phyloP scores from a whole-genome alignment of 768 basidiomycete species.

The Rhizopogon rudus region DNA sequence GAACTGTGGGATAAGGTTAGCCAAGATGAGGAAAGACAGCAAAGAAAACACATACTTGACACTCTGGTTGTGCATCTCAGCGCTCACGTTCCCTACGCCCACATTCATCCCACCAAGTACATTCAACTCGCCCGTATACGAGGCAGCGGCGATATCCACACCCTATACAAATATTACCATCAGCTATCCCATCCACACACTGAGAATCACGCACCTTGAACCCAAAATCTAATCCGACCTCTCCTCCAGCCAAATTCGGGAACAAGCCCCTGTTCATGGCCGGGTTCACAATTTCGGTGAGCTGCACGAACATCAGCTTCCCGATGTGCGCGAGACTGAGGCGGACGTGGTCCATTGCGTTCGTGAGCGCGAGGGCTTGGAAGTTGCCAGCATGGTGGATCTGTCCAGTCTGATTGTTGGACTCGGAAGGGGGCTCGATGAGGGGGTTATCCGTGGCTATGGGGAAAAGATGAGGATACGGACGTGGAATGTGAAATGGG shows the following conservation, averaged over 20 bases:
- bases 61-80: slow-evolving; percentile 91
- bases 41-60: slow-evolving; percentile 60
- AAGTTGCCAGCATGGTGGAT: slow-evolving; percentile 87
- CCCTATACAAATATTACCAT: slow-evolving; percentile 32
- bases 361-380: slow-evolving; percentile 83
- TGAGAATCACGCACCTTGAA: slow-evolving; percentile 37
- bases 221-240: slow-evolving; percentile 79
- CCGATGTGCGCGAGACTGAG: slow-evolving; percentile 66
- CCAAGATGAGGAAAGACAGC: background rate
- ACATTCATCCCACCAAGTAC: slow-evolving; percentile 72
- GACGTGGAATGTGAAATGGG: background rate
- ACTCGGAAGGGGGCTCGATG: slow-evolving; percentile 71
- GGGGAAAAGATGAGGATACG: background rate
- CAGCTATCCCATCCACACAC: background rate
- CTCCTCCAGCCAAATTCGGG: slow-evolving; percentile 72
- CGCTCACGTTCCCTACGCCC: slow-evolving; percentile 78
- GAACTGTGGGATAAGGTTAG: slow-evolving; percentile 41
- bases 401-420: slow-evolving; percentile 30
- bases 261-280: slow-evolving; percentile 73
- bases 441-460: slow-evolving; percentile 88
- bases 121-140: slow-evolving; percentile 79
- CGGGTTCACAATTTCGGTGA: slow-evolving; percentile 53
- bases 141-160: slow-evolving; percentile 77
- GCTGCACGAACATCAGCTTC: slow-evolving; percentile 63
- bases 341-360: slow-evolving; percentile 85